Base-by-base conservation (phyloP, 2,329 filamentous ascomycete genomes). In the Curvularia lunata region DNA sequence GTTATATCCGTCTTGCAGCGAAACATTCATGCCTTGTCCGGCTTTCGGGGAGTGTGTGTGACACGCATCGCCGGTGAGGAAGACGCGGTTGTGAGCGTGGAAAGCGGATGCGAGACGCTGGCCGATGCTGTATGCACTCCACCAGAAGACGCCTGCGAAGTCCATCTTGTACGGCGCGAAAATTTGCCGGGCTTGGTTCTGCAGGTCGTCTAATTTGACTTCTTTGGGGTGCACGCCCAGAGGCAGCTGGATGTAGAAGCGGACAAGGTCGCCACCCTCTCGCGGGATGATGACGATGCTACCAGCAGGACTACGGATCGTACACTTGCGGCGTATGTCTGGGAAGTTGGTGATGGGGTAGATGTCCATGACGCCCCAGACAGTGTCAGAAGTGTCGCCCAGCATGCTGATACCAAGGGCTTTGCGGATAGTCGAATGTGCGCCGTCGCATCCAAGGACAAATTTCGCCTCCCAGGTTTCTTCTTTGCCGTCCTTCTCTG, bases 21-120 rank as follows among this genome's bases (percentile, higher is more conserved):
- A 80, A 30, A 84, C 82, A 49, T 86, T 86, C 83, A 86, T 86
- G 1, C 84, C 88, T 75, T 90, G 88, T 0, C 88, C 88, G 1
- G 88, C 87, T 74, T 90, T 90, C 4, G 88, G 88, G 2, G 86
- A 88, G 70, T 91, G 88, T 0, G 88, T 91, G 64, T 84, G 70
- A 80, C 86, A 88, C 32, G 88, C 88, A 69, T 91, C 88, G 16
- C 88, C 88, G 12, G 86, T 86, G 38, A 91, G 79, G 72, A 91
- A 91, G n/a, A 89, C 84, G 16, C 86, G 82, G 58, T 86, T 78
- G 46, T 84, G 80, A 67, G 89, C 85, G 63, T 85, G 84, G 77
- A 92, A 92, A 46, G 85, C 83, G 63, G 86, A 86, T 1, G 89
- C 90, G 21, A 92, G 84, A 18, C 90, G 85, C 77, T 91, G 88